Evolutionary conservation across 164 flowering plant species (phyloP).

Genomic region (Vitis rupestris): DNA sequence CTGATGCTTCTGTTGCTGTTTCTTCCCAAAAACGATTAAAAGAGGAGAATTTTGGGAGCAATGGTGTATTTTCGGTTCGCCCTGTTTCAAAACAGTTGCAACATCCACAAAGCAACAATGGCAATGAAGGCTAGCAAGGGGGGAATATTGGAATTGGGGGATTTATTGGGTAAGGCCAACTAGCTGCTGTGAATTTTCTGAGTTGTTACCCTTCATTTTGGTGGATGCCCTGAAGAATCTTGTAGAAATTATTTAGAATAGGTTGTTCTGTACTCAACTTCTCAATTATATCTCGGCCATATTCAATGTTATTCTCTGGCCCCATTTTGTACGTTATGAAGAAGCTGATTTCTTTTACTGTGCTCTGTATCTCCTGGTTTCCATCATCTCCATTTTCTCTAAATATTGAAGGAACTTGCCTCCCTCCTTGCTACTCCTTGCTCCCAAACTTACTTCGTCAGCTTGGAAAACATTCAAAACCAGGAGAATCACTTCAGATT

Average conservation of each 20-base stretch:
- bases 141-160: too few relatives aligned
- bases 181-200: constrained; percentile 1
- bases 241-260: not conserved
- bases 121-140: not conserved
- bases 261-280: not conserved
- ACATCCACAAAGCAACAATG: not conserved
- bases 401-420: too few relatives aligned
- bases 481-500: too few relatives aligned
- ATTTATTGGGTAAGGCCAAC: not conserved
- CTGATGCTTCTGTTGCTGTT: too few relatives aligned
- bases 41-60: constrained; percentile 13
- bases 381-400: too few relatives aligned
- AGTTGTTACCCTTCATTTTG: not conserved
- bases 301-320: not conserved
- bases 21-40: too few relatives aligned
- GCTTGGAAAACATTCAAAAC: too few relatives aligned
- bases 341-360: too few relatives aligned
- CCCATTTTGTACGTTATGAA: not conserved
- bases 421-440: too few relatives aligned
- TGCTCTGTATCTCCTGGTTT: too few relatives aligned
- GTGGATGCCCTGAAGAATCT: not conserved
- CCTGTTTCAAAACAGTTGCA: constrained; percentile 9
- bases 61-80: constrained; percentile 3
- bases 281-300: not conserved
- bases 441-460: too few relatives aligned